These are phyloP conservation scores for Fusarium sp. DNA, from an alignment of 2,329 filamentous ascomycete species.

Conservation along the genomic window DNA sequence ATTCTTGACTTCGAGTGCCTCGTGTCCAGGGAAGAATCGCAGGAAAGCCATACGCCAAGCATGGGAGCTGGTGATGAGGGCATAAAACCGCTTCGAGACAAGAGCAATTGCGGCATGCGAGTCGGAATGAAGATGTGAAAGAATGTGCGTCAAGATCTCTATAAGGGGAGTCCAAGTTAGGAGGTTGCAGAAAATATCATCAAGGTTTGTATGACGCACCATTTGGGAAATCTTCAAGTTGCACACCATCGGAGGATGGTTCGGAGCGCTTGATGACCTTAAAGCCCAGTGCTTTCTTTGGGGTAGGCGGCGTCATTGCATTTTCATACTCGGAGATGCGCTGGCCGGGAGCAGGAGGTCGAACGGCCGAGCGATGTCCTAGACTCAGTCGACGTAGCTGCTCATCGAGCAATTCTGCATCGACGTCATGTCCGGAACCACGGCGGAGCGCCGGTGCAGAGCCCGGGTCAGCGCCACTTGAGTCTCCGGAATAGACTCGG, in stretches of 20 bases:
- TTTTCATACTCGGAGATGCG: conserved; percentile 71
- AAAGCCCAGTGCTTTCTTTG: conserved; percentile 64
- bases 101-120: conserved; percentile 85
- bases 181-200: background rate
- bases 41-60: conserved; percentile 94
- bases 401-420: conserved; percentile 59
- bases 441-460: conserved; percentile 46
- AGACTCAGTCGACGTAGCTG: conserved; percentile 65
- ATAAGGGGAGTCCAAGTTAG: conserved; percentile 35
- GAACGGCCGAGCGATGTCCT: conserved; percentile 44
- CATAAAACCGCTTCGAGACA: conserved; percentile 88
- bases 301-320: conserved; percentile 60
- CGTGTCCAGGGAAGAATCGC: conserved; percentile 85
- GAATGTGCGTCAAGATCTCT: conserved; percentile 93
- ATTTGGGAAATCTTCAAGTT: conserved; percentile 77
- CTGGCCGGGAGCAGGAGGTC: conserved; percentile 57
- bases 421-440: conserved; percentile 49
- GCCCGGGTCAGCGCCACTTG: conserved; percentile 52
- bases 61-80: conserved; percentile 88
- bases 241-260: conserved; percentile 52
- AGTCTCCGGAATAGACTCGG: conserved; percentile 48
- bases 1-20: conserved; percentile 52
- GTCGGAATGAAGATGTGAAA: conserved; percentile 89
- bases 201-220: conserved; percentile 63
- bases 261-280: conserved; percentile 64